Base-by-base conservation (phyloP, 129 eudicot genomes). In the Glebionis coronaria region DNA sequence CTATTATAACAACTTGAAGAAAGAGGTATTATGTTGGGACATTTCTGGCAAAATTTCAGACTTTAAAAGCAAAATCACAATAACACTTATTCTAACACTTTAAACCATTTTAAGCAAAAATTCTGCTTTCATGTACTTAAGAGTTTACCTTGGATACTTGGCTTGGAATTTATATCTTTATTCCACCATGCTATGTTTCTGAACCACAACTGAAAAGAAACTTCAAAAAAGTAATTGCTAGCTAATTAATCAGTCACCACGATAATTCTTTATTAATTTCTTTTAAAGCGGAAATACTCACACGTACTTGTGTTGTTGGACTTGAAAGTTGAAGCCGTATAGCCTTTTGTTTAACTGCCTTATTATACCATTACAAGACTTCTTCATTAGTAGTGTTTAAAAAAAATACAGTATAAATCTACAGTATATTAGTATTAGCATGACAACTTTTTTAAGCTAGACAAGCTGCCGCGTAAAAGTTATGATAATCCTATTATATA, bases 31-130 rank as follows among this genome's bases (percentile, higher is more conserved):
- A 40, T 67, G 74, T 75, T 67, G 74, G 72, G 73, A 47, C 77
- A 72, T 83, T 79, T 78, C 25, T 78, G 79, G 81, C 57, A 88
- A 88, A 75, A 72, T 73, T 70, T 73, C 78, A 72, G 72, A 68
- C 56, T 49, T 40, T 67, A 80, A 85, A 76, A 85, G 87, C 88
- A 88, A 72, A 73, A 66, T 78, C 83, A 65, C 82, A 68, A 68
- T 68, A 63, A 83, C 89, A 88, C 96, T 85, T 82, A 88, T 88
- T 84, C 95, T 38, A 71, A 72, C 71, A 84, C 86, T 86, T 88
- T 88, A 82, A 57, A 78, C 87, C 91, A 82, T 77, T 77, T 77
- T 50, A 67, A 76, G 80, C 73, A 81, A 74, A 76, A 81, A 73
- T 76, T 82, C 91, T 88, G 81, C 81, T 84, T 76, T 78, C 83